These are phyloP conservation scores for Hondaea fermentalgiana DNA, from an alignment of 108 stramenopile species.

Conservation along the genomic window DNA sequence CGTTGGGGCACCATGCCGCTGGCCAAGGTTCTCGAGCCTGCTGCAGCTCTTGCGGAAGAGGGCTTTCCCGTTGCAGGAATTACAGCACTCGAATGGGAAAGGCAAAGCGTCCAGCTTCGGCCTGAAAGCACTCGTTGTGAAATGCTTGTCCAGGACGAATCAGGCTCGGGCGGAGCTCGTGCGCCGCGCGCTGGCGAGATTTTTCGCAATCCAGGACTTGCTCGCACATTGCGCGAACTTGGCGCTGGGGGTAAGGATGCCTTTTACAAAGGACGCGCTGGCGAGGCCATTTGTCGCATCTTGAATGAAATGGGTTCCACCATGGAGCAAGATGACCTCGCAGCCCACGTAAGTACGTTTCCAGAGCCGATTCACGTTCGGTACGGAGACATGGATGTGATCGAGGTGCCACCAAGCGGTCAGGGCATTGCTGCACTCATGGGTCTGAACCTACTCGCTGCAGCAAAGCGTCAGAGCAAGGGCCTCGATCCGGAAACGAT, in stretches of 20 bases:
- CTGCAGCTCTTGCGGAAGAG: slow-evolving; percentile 72
- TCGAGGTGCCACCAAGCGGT: slow-evolving; percentile 86
- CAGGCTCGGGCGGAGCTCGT: background rate
- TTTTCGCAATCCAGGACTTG: slow-evolving; percentile 73
- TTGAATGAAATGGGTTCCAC: slow-evolving; percentile 66
- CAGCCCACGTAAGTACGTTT: slow-evolving; percentile 57
- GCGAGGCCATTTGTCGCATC: slow-evolving; percentile 67
- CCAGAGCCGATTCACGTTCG: slow-evolving; percentile 63
- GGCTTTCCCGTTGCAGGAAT: slow-evolving; percentile 79
- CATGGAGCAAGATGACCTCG: slow-evolving; percentile 73
- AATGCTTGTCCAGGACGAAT: slow-evolving; percentile 48
- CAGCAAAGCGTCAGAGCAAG: background rate
- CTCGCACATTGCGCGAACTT: slow-evolving; percentile 65
- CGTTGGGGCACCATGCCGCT: slow-evolving; percentile 61
- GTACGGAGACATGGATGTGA: slow-evolving; percentile 63
- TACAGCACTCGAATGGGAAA: slow-evolving; percentile 71
- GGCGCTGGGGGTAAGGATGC: slow-evolving; percentile 71
- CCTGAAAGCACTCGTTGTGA: slow-evolving; percentile 43
- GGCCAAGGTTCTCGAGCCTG: slow-evolving; percentile 72
- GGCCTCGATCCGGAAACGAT: background rate
- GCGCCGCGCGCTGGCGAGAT: slow-evolving; percentile 57
- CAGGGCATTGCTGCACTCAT: slow-evolving; percentile 85
- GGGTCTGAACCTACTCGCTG: slow-evolving; percentile 67
- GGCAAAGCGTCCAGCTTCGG: slow-evolving; percentile 25
- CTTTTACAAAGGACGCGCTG: slow-evolving; percentile 75